These are phyloP conservation scores for Cladosporium sp. DNA, from an alignment of 2,329 filamentous ascomycete species.

Conservation along the genomic window DNA sequence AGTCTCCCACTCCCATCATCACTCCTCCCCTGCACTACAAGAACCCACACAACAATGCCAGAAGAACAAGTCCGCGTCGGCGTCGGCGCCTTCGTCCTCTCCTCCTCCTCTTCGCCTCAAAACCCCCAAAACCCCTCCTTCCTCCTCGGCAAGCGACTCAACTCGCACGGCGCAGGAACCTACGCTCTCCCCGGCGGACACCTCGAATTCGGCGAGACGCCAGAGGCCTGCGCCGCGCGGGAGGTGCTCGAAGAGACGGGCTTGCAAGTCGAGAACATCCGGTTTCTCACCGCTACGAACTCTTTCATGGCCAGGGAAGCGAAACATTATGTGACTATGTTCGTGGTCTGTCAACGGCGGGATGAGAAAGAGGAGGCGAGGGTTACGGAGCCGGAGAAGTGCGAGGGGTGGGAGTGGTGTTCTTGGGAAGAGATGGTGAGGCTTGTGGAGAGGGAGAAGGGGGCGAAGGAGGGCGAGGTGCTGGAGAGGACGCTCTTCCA, in stretches of 20 bases:
- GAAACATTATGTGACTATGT: conserved; percentile 73
- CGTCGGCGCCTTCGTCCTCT: conserved; percentile 44
- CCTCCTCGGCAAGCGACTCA: conserved; percentile 44
- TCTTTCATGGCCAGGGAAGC: conserved; percentile 55
- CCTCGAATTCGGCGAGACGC: conserved; percentile 63
- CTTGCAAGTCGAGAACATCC: conserved; percentile 49
- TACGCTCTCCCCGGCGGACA: conserved; percentile 64
- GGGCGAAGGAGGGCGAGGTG: conserved; percentile 21
- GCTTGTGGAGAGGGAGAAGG: conserved; percentile 27
- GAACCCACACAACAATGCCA: background rate
- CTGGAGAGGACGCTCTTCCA: conserved; percentile 37
- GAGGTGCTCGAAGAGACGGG: conserved; percentile 70
- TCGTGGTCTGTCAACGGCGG: conserved; percentile 52
- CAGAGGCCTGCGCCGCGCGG: conserved; percentile 58
- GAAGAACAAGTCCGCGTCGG: conserved; percentile 34
- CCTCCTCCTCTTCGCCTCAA: background rate
- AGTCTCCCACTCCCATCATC: no score
- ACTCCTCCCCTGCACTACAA: background rate
- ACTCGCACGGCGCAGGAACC: conserved; percentile 44
- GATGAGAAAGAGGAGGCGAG: conserved; percentile 46
- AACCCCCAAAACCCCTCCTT: conserved; percentile 37
- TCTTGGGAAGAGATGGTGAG: conserved; percentile 43
- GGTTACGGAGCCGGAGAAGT: conserved; percentile 50
- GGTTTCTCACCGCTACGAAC: conserved; percentile 60
- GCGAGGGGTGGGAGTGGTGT: conserved; percentile 51